Base-by-base conservation (phyloP, 441 rosid species). In the Populus hybrid region DNA sequence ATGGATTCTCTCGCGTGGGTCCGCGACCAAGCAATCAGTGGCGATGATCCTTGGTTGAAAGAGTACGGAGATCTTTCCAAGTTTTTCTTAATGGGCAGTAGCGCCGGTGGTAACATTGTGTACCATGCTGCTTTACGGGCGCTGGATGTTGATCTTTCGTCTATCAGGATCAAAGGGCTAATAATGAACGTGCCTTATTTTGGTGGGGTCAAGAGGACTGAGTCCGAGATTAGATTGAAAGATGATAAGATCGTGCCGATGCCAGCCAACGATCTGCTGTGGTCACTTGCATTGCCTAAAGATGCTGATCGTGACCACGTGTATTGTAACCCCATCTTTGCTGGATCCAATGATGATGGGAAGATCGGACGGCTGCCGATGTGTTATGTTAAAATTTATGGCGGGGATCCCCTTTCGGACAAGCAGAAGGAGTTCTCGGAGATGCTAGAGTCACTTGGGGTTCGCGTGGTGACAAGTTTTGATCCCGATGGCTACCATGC, bases 71-170 rank as follows among this genome's bases (percentile, higher is more conserved):
- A 94, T 35, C 90, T 92, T 72, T 82, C 89, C 2, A 80, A 12
- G 76, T 85, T 91, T 74, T 87, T 88, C 69, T 30, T 95, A 0
- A 87, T 87, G 91, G 99, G 99, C 0, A 83, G 83, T n/a, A 93
- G 97, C 46, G 84, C 97, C 0, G 97, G 97, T 1, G 95, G 90
- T 3, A 92, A 92, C 35, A 89, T 93, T 0, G 97, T 88, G 69
- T 93, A 88, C 89, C 81, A 87, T n/a, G 86, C 87, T 5, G 94
- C 82, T 6, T 74, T 92, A 40, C 88, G 94, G 5, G 77, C 85
- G 0, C 34, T 83, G 1, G 92, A 85, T 54, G 5, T 42, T 5
- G 91, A 90, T 76, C 78, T 91, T n/a, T 78, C 83, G 0, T 93
- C 94, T 0, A 26, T 90, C 10, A 77, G 80, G 69, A 90, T 95